Percentiles rank a stretch among this genome's conserved stretches.
phyloP scores from a whole-genome alignment of 352 stramenopile species.

The Globisporangium nunn region DNA sequence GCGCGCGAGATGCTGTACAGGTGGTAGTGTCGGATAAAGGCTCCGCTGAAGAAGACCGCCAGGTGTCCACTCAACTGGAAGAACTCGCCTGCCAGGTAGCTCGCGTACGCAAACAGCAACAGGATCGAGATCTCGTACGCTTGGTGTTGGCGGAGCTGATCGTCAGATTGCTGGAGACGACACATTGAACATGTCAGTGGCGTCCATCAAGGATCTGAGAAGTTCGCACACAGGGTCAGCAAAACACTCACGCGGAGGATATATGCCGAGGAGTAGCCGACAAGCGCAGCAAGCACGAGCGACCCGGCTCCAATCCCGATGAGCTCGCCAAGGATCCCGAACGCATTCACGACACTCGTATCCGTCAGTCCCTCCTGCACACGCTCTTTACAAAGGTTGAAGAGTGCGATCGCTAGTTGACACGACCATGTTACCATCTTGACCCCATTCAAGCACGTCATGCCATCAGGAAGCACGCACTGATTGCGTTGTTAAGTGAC shows the following conservation, averaged over 20 bases:
- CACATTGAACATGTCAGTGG: not conserved
- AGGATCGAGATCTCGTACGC: slow-evolving; percentile 68
- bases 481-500: slow-evolving; percentile 87
- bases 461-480: slow-evolving; percentile 7
- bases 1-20: slow-evolving; percentile 37
- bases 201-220: not conserved
- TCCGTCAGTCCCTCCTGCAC: slow-evolving; percentile 45
- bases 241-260: slow-evolving; percentile 19
- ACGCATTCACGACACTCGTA: slow-evolving; percentile 25
- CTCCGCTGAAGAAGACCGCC: slow-evolving; percentile 76
- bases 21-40: slow-evolving; percentile 48
- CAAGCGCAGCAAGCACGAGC: slow-evolving; percentile 13
- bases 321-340: slow-evolving; percentile 31
- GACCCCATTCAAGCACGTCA: not conserved
- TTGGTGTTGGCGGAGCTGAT: slow-evolving; percentile 39
- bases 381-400: slow-evolving; percentile 48
- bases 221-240: not conserved
- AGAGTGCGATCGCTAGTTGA: slow-evolving; percentile 64
- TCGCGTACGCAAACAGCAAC: slow-evolving; percentile 32
- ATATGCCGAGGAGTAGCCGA: slow-evolving; percentile 31
- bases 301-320: slow-evolving; percentile 48
- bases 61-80: slow-evolving; percentile 65
- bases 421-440: not conserved
- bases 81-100: slow-evolving; percentile 29
- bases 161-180: slow-evolving; percentile 27